A percentile compares a stretch with the other conserved stretches of the same genome.
phyloP scores from a whole-genome alignment of 768 basidiomycete genomes.

The Termitomyces sp. region DNA sequence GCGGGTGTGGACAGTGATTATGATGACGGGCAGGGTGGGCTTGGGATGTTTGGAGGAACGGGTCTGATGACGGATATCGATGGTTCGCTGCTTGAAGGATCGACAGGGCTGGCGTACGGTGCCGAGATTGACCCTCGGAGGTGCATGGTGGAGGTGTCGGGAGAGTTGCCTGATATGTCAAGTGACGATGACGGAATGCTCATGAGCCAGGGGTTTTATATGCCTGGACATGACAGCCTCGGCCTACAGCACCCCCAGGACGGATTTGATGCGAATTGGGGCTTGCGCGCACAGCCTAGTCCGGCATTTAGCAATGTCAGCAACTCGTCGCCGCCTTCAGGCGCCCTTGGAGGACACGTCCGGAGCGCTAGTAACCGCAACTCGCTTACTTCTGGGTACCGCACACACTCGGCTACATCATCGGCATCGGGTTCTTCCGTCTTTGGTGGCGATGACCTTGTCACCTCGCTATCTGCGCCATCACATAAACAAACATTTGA shows the following conservation, averaged over 20 bases:
- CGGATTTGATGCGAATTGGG: constrained; percentile 30
- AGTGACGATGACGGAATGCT: constrained; percentile 55
- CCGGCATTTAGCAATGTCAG: constrained; percentile 36
- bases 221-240: background rate
- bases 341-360: constrained; percentile 16
- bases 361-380: constrained; percentile 13
- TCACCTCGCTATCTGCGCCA: constrained; percentile 58
- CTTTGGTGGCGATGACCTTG: constrained; percentile 31
- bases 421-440: constrained; percentile 24
- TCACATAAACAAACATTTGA: constrained; percentile 68
- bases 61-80: constrained; percentile 18
- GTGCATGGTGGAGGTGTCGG: constrained; percentile 58
- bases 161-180: constrained; percentile 45
- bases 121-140: constrained; percentile 42
- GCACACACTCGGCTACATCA: constrained; percentile 16
- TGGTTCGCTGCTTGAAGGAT: constrained; percentile 10
- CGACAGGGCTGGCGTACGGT: constrained; percentile 9
- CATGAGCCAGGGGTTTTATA: constrained; percentile 18
- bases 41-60: constrained; percentile 25
- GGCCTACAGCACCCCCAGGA: background rate
- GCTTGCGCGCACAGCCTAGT: constrained; percentile 29
- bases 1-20: constrained; percentile 20
- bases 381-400: constrained; percentile 17
- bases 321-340: constrained; percentile 33
- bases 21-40: constrained; percentile 19